Base-by-base conservation (phyloP, 108 stramenopile species). In the Cyclotella sp. region DNA sequence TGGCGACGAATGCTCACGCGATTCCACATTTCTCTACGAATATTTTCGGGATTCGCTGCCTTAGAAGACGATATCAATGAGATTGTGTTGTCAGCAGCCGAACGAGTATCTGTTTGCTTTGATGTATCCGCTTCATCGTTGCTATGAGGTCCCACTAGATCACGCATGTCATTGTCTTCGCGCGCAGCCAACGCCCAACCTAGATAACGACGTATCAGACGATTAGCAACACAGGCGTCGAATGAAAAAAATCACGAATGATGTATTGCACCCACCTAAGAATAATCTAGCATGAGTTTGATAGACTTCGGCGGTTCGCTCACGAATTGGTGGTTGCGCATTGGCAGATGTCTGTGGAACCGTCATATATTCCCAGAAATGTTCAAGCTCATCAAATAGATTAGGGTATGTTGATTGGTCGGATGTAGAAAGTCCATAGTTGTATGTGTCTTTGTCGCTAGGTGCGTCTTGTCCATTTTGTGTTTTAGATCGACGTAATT, bases 301-400 rank as follows among this genome's bases (percentile, higher is more conserved):
- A 55, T 95, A 95, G 0, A 95, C 90, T 19, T 85, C 75, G 28
- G 94, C 94, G 2, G 94, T 95, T 16, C 86, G 81, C 15, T 80
- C 78, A 44, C 94, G 87, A 43, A 95, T 91, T 0, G 92, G 87
- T 43, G 68, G 55, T 84, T 90, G 90, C 53, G 89, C 82, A 22
- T 62, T 44, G 0, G 89, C 72, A 13, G 80, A 71, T 6, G 87
- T 83, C 6, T 85, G 76, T 9, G 88, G 92, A 15, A 80, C 68
- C 6, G 91, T 95, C 94, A 95, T 95, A 87, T 87, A 93, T 10
- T 52, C 43, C 73, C 82, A 85, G 70, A 86, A 90, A 46, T 75
- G 86, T 14, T 89, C 82, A 0, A 93, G 55, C 59, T 95, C 91
- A 2, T 27, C 21, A 29, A 82, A 87, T 21, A 95, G 55, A 42